phyloP scores from a whole-genome alignment of 805 yeast genomes.

The Metschnikowia hibisci region DNA sequence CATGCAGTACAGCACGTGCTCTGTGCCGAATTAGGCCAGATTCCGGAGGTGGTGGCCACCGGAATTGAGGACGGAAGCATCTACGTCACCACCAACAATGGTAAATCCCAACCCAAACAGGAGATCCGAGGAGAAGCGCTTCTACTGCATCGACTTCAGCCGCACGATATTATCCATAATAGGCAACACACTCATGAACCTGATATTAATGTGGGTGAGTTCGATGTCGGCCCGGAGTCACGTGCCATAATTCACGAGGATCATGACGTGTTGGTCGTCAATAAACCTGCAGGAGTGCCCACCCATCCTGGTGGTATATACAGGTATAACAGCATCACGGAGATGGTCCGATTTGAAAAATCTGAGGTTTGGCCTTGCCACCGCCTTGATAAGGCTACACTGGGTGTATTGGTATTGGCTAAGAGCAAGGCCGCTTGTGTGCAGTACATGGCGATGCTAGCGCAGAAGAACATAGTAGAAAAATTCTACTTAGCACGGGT shows the following conservation, averaged over 20 bases:
- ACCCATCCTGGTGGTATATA: constrained; percentile 51
- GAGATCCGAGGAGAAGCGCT: constrained; percentile 4
- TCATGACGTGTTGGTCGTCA: constrained; percentile 37
- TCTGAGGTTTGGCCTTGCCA: constrained; percentile 41
- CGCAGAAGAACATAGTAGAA: constrained; percentile 21
- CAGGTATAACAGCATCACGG: constrained; percentile 40
- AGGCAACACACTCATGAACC: constrained; percentile 46
- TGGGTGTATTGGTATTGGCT: constrained; percentile 47
- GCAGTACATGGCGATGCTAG: constrained; percentile 30
- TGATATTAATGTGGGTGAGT: constrained; percentile 23
- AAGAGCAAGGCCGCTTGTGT: constrained; percentile 31
- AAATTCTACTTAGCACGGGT: constrained; percentile 49
- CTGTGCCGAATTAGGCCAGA: constrained; percentile 33
- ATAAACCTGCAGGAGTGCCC: constrained; percentile 52
- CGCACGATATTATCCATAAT: constrained; percentile 29
- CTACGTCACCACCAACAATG: constrained; percentile 22
- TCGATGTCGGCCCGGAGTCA: constrained; percentile 6
- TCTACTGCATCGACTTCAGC: constrained; percentile 5
- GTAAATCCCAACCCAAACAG: constrained; percentile 7
- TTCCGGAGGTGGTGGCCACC: constrained; percentile 17
- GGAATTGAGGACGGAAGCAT: constrained; percentile 26
- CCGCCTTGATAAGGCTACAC: constrained; percentile 49
- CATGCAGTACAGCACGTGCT: constrained; percentile 30
- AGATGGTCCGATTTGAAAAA: constrained; percentile 34
- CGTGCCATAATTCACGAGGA: constrained; percentile 32